These are phyloP conservation scores for Gossypium laxum DNA, from an alignment of 441 rosid species.

Conservation along the genomic window DNA sequence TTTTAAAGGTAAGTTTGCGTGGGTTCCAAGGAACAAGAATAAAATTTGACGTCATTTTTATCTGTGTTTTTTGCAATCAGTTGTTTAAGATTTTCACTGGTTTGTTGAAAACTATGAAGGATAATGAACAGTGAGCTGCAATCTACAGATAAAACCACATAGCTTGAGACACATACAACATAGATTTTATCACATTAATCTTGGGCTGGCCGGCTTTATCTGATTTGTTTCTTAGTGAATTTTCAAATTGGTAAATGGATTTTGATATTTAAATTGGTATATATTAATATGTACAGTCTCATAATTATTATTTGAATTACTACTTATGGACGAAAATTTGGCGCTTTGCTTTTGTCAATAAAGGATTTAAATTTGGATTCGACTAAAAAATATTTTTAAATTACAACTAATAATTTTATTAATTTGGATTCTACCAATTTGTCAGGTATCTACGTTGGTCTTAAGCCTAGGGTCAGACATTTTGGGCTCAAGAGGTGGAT, in stretches of 20 bases:
- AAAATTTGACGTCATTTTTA: background rate
- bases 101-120: background rate
- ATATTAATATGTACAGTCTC: no score
- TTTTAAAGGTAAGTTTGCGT: background rate
- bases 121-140: no score
- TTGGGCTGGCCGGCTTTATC: background rate
- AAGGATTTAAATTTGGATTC: no score
- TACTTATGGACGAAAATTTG: no score
- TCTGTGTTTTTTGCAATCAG: background rate
- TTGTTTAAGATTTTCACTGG: background rate
- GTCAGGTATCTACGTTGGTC: background rate
- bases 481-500: background rate
- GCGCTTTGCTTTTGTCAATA: no score
- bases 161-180: background rate
- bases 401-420: no score
- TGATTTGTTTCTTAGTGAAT: background rate
- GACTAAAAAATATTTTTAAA: no score
- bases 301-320: no score
- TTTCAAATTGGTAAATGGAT: no score
- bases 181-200: background rate
- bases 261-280: no score
- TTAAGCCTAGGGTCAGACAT: background rate
- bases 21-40: background rate
- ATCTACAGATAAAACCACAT: background rate
- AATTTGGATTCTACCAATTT: no score